A percentile compares a stretch with the other conserved stretches of the same genome.
Evolutionary conservation across 1,139 yeast species (phyloP).

Genomic region (Groenewaldozyma sp.): DNA sequence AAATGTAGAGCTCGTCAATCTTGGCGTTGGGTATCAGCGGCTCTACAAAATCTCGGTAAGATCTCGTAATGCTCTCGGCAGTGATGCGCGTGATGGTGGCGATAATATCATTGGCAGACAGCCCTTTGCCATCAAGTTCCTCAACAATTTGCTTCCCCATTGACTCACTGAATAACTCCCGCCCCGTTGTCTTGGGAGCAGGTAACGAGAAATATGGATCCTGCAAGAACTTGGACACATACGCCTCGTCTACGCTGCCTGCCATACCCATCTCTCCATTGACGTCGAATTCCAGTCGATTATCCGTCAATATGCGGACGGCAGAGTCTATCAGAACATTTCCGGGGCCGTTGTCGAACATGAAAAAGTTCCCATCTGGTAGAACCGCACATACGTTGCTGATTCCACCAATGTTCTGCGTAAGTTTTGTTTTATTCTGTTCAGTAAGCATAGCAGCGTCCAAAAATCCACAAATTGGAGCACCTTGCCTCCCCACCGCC

Average conservation of each 20-base stretch:
- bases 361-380: conserved; percentile 15
- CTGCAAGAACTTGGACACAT: conserved; percentile 12
- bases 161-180: conserved; percentile 16
- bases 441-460: conserved; percentile 16
- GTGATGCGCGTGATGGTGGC: conserved; percentile 18
- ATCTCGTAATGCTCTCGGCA: conserved; percentile 15
- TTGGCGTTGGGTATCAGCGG: conserved; percentile 2
- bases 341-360: conserved; percentile 17
- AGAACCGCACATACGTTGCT: conserved; percentile 15
- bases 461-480: conserved; percentile 18
- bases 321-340: conserved; percentile 18
- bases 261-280: conserved; percentile 16
- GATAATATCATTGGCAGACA: conserved; percentile 14
- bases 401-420: conserved; percentile 18
- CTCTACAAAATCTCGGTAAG: conserved; percentile 11
- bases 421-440: conserved; percentile 14
- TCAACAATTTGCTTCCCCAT: conserved; percentile 13
- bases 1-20: conserved; percentile 16
- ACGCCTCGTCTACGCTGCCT: conserved; percentile 13
- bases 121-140: conserved; percentile 10
- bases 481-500: conserved; percentile 18
- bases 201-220: conserved; percentile 12
- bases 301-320: conserved; percentile 15
- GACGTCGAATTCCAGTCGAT: conserved; percentile 13
- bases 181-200: conserved; percentile 17